phyloP scores from a whole-genome alignment of 2,329 filamentous ascomycete genomes.

The Neonectria magnoliae region DNA sequence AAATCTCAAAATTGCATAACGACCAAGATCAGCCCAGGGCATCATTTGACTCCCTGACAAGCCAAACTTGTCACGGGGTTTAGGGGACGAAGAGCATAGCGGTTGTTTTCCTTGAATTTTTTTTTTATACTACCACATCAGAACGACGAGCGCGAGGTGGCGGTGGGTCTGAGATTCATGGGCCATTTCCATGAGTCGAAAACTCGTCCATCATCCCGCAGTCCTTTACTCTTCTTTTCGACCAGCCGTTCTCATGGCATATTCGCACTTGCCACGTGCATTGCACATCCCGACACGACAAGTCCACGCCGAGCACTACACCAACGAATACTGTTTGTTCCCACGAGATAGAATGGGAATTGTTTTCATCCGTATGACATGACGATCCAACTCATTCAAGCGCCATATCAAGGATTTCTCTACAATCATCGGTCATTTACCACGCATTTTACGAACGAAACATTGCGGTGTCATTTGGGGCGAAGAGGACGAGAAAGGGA shows the following conservation, averaged over 20 bases:
- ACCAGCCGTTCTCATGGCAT: constrained; percentile 29
- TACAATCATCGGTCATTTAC: constrained; percentile 40
- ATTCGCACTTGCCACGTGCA: constrained; percentile 18
- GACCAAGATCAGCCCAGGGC: not conserved
- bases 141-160: constrained; percentile 26
- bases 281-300: constrained; percentile 20
- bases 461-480: constrained; percentile 24
- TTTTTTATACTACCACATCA: constrained; percentile 26
- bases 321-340: constrained; percentile 27
- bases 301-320: constrained; percentile 19
- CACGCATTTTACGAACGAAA: constrained; percentile 34
- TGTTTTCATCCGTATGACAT: constrained; percentile 37
- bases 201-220: constrained; percentile 21
- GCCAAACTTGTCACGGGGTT: constrained; percentile 3
- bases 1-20: constrained; percentile 51
- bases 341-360: constrained; percentile 28
- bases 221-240: constrained; percentile 34
- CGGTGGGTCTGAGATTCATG: constrained; percentile 19
- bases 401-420: constrained; percentile 31
- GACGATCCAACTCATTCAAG: constrained; percentile 38
- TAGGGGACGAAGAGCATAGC: constrained; percentile 34
- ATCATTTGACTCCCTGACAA: not conserved
- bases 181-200: constrained; percentile 26
- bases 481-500: not conserved
- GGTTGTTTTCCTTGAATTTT: constrained; percentile 35